A percentile compares a stretch with the other conserved stretches of the same genome.
These are phyloP conservation scores for Penicillium palitans DNA, from an alignment of 2,329 filamentous ascomycete species.

Conservation along the genomic window DNA sequence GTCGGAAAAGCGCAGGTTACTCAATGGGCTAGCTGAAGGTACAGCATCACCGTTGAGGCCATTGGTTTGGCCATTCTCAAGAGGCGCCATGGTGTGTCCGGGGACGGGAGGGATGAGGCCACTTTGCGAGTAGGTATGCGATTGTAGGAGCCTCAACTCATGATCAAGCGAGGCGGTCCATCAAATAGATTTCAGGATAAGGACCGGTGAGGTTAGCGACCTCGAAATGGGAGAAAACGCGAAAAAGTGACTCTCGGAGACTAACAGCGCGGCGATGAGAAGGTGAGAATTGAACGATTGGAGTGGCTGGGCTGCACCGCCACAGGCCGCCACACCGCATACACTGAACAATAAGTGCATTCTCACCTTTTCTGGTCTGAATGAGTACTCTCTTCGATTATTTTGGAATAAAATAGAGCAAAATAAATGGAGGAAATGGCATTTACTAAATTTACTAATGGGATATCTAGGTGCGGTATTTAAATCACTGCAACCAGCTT, in stretches of 20 bases:
- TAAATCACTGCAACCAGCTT: constrained; percentile 13
- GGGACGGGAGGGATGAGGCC: constrained; percentile 17
- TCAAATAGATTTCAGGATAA: constrained; percentile 13
- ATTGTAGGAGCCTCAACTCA: constrained; percentile 31
- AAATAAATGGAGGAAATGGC: background rate
- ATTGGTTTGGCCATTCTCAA: constrained; percentile 54
- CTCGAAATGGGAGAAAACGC: constrained; percentile 16
- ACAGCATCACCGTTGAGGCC: constrained; percentile 50
- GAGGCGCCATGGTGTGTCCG: constrained; percentile 50
- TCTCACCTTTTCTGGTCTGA: background rate
- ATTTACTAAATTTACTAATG: background rate
- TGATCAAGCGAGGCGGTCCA: constrained; percentile 25
- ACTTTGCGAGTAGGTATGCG: constrained; percentile 13
- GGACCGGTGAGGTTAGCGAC: constrained; percentile 11
- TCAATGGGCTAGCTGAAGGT: constrained; percentile 33
- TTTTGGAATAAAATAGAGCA: background rate
- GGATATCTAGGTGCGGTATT: background rate
- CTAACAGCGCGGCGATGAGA: constrained; percentile 22
- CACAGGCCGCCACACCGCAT: constrained; percentile 25
- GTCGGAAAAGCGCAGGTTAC: constrained; percentile 57
- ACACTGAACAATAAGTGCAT: background rate
- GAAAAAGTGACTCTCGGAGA: constrained; percentile 20
- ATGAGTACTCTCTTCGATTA: background rate
- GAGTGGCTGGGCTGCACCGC: constrained; percentile 32
- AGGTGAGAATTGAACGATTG: constrained; percentile 13